Evolutionary conservation across 1,284 basidiomycete genomes (phyloP).

Genomic region (Apiotrichum brassicae): DNA sequence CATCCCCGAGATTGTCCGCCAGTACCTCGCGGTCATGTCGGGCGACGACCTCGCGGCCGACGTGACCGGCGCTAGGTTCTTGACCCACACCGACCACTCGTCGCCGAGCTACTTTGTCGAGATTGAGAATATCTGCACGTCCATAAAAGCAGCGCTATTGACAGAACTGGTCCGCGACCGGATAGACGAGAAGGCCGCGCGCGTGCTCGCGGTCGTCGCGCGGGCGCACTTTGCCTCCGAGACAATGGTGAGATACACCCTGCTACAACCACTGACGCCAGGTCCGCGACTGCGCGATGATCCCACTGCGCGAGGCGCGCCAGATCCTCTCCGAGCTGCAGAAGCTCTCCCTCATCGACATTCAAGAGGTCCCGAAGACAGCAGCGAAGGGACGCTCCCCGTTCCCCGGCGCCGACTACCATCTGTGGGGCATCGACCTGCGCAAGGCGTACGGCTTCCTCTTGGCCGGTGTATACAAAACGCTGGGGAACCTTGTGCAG

Average conservation of each 20-base stretch:
- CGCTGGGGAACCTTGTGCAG: constrained; percentile 70
- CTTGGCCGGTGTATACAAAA: constrained; percentile 74
- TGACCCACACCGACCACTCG: constrained; percentile 54
- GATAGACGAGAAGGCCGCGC: constrained; percentile 76
- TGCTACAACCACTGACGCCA: constrained; percentile 36
- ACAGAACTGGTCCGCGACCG: constrained; percentile 75
- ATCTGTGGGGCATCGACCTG: constrained; percentile 81
- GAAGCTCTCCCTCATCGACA: constrained; percentile 71
- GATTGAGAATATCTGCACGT: constrained; percentile 66
- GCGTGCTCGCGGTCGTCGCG: constrained; percentile 73
- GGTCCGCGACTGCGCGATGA: constrained; percentile 90
- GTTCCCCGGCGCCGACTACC: constrained; percentile 32
- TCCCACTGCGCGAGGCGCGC: constrained; percentile 79
- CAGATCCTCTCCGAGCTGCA: constrained; percentile 72
- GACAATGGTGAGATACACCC: constrained; percentile 62
- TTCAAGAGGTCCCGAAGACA: constrained; percentile 83
- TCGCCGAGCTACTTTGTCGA: constrained; percentile 61
- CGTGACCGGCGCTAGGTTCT: constrained; percentile 48
- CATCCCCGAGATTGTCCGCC: constrained; percentile 28
- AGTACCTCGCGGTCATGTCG: constrained; percentile 33
- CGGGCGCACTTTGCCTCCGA: constrained; percentile 94
- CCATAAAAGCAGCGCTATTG: constrained; percentile 66
- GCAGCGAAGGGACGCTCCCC: constrained; percentile 67
- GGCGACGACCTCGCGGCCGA: constrained; percentile 33
- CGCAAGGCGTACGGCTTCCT: constrained; percentile 70